Conservation (phyloP, 1,139 yeast genomes). For the Suhomyces terraborum region DNA sequence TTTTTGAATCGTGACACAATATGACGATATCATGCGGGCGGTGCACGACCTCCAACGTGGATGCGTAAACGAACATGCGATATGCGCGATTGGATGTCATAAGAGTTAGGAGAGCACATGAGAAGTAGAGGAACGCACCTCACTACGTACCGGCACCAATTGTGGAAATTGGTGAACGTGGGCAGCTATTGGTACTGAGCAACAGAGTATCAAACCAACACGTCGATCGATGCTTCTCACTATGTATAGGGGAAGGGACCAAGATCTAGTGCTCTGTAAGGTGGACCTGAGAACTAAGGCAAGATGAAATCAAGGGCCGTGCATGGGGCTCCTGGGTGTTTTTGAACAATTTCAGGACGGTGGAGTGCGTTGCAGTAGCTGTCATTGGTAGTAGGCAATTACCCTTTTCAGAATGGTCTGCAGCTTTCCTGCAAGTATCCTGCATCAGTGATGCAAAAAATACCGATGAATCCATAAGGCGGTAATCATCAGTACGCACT, state of each 20-base stretch:
- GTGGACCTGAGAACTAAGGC: too few species aligned
- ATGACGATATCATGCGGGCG: neutral
- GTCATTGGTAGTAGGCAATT: neutral
- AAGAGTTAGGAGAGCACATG: neutral
- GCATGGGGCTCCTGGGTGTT: too few species aligned
- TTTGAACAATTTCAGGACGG: neutral
- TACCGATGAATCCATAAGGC: neutral
- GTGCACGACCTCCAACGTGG: constrained; percentile 3
- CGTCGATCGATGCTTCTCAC: too few species aligned
- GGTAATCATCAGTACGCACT: neutral
- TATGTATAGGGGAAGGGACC: too few species aligned
- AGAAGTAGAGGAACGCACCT: neutral
- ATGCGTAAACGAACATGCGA: neutral
- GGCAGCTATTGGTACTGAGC: neutral
- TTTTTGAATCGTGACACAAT: neutral
- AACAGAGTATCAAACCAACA: too few species aligned
- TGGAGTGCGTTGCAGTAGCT: neutral
- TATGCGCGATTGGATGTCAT: neutral
- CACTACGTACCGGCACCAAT: neutral
- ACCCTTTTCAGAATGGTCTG: neutral
- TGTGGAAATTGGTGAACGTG: neutral
- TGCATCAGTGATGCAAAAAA: neutral
- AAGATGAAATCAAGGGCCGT: too few species aligned
- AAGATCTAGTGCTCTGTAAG: neutral
- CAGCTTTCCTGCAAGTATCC: neutral